Conservation (phyloP, 257 asterid genomes). For the Paraleonurus japonicus region DNA sequence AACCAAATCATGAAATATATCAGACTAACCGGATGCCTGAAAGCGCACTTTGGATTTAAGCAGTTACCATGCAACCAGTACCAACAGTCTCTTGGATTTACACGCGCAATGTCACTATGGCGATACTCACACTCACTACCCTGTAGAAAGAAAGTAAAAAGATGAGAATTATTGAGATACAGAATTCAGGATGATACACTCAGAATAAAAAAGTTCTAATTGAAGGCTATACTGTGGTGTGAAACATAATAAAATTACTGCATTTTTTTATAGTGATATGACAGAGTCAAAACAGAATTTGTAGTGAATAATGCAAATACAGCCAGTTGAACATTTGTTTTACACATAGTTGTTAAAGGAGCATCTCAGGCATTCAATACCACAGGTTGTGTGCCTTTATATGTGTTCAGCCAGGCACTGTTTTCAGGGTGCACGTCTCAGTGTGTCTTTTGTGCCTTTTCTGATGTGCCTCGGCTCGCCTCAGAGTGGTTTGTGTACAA, state of each 20-base stretch:
- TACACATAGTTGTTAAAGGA: no score
- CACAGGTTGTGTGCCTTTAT: no score
- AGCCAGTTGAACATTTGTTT: not conserved
- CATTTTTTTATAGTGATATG: not conserved
- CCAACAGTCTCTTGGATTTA: constrained; percentile 89
- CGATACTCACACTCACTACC: constrained; percentile 91
- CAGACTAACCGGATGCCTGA: constrained; percentile 86
- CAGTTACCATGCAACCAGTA: constrained; percentile 86
- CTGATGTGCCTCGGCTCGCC: no score
- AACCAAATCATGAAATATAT: constrained; percentile 1
- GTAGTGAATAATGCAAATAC: not conserved
- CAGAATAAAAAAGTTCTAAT: not conserved
- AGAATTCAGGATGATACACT: constrained; percentile 14
- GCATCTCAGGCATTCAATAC: no score
- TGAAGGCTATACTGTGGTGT: not conserved
- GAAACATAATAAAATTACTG: constrained; percentile 8
- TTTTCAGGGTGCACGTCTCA: no score
- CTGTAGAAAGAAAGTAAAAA: constrained; percentile 36
- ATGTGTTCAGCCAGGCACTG: no score
- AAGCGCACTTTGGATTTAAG: constrained; percentile 76
- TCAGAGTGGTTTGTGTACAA: no score
- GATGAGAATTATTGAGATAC: not conserved
- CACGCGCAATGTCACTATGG: constrained; percentile 80
- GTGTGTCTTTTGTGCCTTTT: no score
- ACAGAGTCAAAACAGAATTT: not conserved